These are phyloP conservation scores for Lavandula angustifolia DNA, from an alignment of 257 asterid genomes.

Conservation along the genomic window DNA sequence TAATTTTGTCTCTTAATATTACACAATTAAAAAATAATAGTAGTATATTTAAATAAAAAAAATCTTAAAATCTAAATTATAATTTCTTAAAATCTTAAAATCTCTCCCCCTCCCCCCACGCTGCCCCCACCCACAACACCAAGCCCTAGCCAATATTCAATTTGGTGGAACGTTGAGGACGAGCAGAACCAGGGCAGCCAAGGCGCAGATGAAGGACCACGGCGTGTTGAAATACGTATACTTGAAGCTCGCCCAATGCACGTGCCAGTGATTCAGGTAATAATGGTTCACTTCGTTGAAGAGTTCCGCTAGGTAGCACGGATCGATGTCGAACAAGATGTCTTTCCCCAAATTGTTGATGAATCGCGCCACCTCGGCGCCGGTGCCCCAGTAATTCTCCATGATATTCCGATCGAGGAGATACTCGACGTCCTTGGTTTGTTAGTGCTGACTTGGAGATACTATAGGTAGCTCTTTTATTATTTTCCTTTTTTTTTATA, in stretches of 20 bases:
- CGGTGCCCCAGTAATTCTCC: slow-evolving; percentile 81
- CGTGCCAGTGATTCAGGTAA: slow-evolving; percentile 63
- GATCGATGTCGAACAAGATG: slow-evolving; percentile 57
- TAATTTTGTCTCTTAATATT: too few species aligned
- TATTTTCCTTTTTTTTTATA: too few species aligned
- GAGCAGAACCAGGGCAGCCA: slow-evolving; percentile 70
- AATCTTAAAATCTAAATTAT: too few species aligned
- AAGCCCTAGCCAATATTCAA: too few species aligned
- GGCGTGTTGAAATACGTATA: slow-evolving; percentile 81
- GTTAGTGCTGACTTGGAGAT: too few species aligned
- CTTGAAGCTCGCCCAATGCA: slow-evolving; percentile 76
- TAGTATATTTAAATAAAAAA: too few species aligned
- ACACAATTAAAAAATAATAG: too few species aligned
- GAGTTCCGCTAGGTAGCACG: slow-evolving; percentile 58
- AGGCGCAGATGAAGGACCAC: slow-evolving; percentile 81
- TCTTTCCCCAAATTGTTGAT: slow-evolving; percentile 82
- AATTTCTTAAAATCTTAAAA: too few species aligned
- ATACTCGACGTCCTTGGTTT: slow-evolving; percentile 60
- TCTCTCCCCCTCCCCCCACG: too few species aligned
- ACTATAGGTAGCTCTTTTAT: too few species aligned
- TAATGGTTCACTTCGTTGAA: slow-evolving; percentile 67
- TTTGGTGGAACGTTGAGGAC: slow-evolving; percentile 64
- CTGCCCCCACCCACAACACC: too few species aligned
- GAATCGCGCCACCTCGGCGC: slow-evolving; percentile 58
- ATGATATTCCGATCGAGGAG: slow-evolving; percentile 55